These are phyloP conservation scores for Isatis lusitanica DNA, from an alignment of 441 rosid genomes.

Conservation along the genomic window DNA sequence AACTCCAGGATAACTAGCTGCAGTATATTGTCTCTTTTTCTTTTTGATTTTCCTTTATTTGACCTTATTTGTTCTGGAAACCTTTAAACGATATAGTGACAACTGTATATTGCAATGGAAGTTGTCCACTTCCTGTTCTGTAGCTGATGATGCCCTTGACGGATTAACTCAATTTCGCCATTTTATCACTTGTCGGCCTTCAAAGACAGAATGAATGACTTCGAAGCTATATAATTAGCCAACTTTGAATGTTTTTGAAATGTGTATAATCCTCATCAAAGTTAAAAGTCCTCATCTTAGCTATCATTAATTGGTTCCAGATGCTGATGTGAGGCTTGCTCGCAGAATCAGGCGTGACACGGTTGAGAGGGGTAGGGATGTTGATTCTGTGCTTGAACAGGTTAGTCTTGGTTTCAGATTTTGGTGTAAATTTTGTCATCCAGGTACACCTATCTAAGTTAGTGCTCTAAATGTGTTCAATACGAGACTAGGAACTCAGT, in stretches of 20 bases:
- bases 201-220: not conserved
- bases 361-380: constrained; percentile 87
- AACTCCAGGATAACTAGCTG: constrained; percentile 14
- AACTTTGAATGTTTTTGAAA: not conserved
- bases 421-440: not conserved
- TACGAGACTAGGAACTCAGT: not conserved
- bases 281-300: constrained; percentile 23
- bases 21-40: not conserved
- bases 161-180: not conserved
- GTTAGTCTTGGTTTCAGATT: constrained; percentile 40
- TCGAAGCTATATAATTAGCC: not conserved
- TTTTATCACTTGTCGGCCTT: not conserved
- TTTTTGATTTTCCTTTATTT: not conserved
- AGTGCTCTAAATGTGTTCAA: not conserved
- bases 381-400: constrained; percentile 91
- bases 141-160: constrained; percentile 8
- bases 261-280: constrained; percentile 10
- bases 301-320: constrained; percentile 45
- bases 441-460: not conserved
- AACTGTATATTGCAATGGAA: constrained; percentile 9
- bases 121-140: constrained; percentile 1
- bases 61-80: not conserved
- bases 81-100: not conserved
- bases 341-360: constrained; percentile 92
- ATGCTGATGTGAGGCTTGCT: constrained; percentile 98